phyloP scores from a whole-genome alignment of 371 early-diverging fungal genomes.

The Sporodiniella umbellata region DNA sequence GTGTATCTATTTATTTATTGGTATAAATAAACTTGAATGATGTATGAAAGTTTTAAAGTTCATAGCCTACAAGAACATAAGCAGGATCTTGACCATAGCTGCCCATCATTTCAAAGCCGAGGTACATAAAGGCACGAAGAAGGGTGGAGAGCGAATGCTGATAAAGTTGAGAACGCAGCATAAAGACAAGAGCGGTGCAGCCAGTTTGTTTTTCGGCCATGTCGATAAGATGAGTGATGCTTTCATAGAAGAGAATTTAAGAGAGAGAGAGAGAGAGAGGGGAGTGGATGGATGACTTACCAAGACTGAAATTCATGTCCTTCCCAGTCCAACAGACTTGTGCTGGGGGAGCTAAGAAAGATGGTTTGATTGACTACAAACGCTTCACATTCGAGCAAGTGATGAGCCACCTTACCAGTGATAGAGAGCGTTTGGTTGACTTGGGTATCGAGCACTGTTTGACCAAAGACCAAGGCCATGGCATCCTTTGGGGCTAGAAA shows the following conservation, averaged over 20 bases:
- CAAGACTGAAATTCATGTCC: conserved; percentile 45
- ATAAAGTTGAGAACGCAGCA: conserved; percentile 21
- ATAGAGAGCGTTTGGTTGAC: too few relatives aligned
- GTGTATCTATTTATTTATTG: too few relatives aligned
- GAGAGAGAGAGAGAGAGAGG: neutral
- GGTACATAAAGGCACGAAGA: conserved; percentile 59
- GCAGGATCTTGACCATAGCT: conserved; percentile 50
- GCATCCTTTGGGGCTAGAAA: too few relatives aligned
- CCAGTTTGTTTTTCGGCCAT: conserved; percentile 48
- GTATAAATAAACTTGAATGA: too few relatives aligned
- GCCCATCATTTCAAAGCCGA: conserved; percentile 59
- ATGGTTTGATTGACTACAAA: too few relatives aligned
- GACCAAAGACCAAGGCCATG: too few relatives aligned
- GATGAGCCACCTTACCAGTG: too few relatives aligned
- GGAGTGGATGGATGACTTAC: conserved; percentile 13
- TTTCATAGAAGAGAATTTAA: conserved; percentile 6
- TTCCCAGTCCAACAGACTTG: conserved; percentile 31
- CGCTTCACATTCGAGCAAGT: too few relatives aligned
- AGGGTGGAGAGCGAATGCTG: conserved; percentile 23
- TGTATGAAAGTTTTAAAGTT: too few relatives aligned
- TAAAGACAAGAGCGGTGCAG: conserved; percentile 34
- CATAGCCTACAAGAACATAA: conserved; percentile 55
- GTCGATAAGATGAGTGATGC: conserved; percentile 45
- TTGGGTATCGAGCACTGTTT: too few relatives aligned
- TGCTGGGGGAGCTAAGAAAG: too few relatives aligned